Base-by-base conservation (phyloP, 768 basidiomycete genomes). In the Suillus lakei region DNA sequence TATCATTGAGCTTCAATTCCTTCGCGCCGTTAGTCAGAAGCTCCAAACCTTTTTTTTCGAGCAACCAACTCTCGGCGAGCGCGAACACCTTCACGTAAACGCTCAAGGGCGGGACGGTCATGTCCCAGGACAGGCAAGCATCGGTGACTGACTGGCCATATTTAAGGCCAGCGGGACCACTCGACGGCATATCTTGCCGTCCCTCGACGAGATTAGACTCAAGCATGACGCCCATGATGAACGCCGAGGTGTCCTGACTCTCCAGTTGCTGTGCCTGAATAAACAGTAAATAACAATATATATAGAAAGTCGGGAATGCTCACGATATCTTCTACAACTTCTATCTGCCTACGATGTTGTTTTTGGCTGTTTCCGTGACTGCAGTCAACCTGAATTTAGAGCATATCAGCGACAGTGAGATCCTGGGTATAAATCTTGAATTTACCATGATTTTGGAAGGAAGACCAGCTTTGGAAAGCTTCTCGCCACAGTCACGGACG, bases 341-440 rank as follows among this genome's bases (percentile, higher is more conserved):
- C 89, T 4, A 89, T 81, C 79, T 99, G 97, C 70, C 89, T 93
- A 66, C 86, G 81, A 77, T 97, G 92, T 74, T 98, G 93, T 79
- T 99, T 98, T 66, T 84, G 87, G 71, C 92, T 94, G 80, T 99
- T 98, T 66, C 97, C 96, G 74, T 98, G 96, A 71, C 95, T 96
- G 84, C 97, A 97, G 78, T 97, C 95, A 68, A 98, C 89, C 96
- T 97, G 73, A 36, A 68, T 56, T 30, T 39, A 12, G 26, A 43
- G 59, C 55, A 58, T 26, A 53, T 62, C 15, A 61, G 48, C 26
- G 36, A 50, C n/a, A 13, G 60, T 18, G 30, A 58, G 18, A 39
- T 58, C 54, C 32, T 54, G 41, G 41, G n/a, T 50, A 10, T 61
- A 28, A 41, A 58, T 21, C 7, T 16, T 1, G 48, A 63, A 67